A percentile compares a stretch with the other conserved stretches of the same genome.
Conservation (phyloP, 768 basidiomycete species). For the Leccinellum albellum region DNA sequence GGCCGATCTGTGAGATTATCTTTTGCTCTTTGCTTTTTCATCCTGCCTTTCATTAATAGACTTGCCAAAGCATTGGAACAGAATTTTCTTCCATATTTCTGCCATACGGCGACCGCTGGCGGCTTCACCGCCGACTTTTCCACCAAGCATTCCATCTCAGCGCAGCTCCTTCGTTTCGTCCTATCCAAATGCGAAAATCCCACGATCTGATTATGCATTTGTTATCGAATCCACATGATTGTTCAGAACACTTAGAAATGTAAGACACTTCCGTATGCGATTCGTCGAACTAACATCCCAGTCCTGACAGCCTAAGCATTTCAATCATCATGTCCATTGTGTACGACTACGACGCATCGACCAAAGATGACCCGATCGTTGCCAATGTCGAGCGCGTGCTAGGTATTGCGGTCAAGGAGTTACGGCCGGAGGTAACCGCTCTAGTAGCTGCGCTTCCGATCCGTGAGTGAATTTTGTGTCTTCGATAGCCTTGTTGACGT, state of each 20-base stretch:
- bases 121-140: background rate
- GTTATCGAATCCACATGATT: constrained; percentile 19
- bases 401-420: constrained; percentile 6
- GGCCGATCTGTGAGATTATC: constrained; percentile 17
- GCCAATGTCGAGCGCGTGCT: constrained; percentile 12
- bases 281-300: background rate
- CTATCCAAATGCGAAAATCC: constrained; percentile 33
- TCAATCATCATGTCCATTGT: constrained; percentile 23
- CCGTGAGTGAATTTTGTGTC: constrained; percentile 9
- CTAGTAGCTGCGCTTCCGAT: constrained; percentile 14
- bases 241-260: constrained; percentile 22
- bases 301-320: constrained; percentile 14
- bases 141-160: background rate
- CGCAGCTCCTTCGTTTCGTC: constrained; percentile 24
- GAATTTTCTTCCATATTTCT: constrained; percentile 8
- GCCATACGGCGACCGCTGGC: background rate
- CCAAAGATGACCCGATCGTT: constrained; percentile 21
- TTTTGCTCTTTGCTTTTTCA: background rate
- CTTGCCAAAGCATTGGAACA: constrained; percentile 16
- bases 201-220: constrained; percentile 30
- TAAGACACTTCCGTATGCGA: constrained; percentile 1
- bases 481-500: background rate
- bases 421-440: constrained; percentile 17
- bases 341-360: constrained; percentile 20
- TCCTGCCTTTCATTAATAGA: constrained; percentile 4